Evolutionary conservation across 2,329 filamentous ascomycete genomes (phyloP).

Genomic region (Penicillium sp.): DNA sequence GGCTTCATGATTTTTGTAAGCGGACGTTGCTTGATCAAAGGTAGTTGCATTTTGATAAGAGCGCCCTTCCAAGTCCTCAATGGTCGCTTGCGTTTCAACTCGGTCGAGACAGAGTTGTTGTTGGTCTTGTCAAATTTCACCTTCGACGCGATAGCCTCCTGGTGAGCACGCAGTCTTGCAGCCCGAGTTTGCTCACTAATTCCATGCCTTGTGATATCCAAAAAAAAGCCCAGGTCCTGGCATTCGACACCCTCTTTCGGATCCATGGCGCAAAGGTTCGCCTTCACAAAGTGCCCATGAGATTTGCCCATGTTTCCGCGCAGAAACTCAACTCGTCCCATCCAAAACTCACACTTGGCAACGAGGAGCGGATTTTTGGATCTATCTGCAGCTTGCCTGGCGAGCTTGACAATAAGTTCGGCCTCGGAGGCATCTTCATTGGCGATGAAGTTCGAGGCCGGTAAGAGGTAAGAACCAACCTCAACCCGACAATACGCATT

Average conservation of each 20-base stretch:
- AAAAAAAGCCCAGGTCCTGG: conserved; percentile 11
- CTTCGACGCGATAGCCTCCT: neutral
- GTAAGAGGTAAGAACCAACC: neutral
- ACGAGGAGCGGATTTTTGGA: conserved; percentile 1
- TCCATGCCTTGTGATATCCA: conserved; percentile 1
- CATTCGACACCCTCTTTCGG: conserved; percentile 17
- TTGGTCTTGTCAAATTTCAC: neutral
- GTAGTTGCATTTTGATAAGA: neutral
- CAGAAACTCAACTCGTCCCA: conserved; percentile 24
- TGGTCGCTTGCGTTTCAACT: neutral
- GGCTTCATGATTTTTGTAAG: neutral
- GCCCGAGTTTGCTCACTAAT: conserved; percentile 1
- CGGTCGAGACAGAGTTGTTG: neutral
- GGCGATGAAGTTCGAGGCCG: neutral
- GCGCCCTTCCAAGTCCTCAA: neutral
- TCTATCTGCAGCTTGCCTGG: conserved; percentile 7
- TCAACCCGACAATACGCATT: neutral
- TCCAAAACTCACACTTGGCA: conserved; percentile 28
- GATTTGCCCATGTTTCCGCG: conserved; percentile 16
- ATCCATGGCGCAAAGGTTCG: conserved; percentile 17
- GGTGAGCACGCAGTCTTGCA: neutral
- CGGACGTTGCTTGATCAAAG: neutral
- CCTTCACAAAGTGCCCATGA: conserved; percentile 16
- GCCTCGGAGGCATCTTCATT: conserved; percentile 2
- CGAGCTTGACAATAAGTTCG: conserved; percentile 1